Evolutionary conservation across 1,284 basidiomycete genomes (phyloP), one percentile per base, ranked within the genome.

Genomic region (Irpex sp.): DNA sequence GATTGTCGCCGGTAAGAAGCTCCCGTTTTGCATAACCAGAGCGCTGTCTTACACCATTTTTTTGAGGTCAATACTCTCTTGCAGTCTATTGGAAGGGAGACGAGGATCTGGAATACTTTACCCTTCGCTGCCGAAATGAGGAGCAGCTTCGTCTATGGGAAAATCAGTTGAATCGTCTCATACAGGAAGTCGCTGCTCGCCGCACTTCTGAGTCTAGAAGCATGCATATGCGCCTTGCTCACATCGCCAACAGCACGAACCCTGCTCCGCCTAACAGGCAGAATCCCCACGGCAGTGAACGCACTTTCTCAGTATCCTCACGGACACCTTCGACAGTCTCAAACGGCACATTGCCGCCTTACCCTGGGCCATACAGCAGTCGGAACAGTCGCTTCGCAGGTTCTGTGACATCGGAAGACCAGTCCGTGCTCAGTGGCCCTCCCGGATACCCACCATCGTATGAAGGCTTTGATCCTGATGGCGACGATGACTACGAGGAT

Each of bases 91-190:
- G 96, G 96, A 88, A 92, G 71, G 94, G 94, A 7, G 96, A 97
- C 72, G 91, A 93, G 68, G 93, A 94, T 68, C 78, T 93, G 57
- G 97, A 99, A 74, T 96, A 88, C 70, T 98, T 99, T 77, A 93
- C 94, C 54, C 85, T 99, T 64, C 91, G 93, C 61, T 98, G 97
- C 76, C 87, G 93, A 61, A 90, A 90, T 26, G 95, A 98, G 73
- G 97, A 98, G 72, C 93, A 96, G 73, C 86, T 98, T 72, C 87
- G 87, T 62, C 91, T 93, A 71, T 99, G 97, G 97, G 92, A 97
- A 72, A 82, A 86, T 17, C 88, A 91, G 66, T 91, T 99, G 69
- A 94, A 90, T 74, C 90, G 92, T 63, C 83, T 98, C 34, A 95
- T 98, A 71, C 88, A 86, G 68, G 82, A 89, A 76, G 80, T 87